These are phyloP conservation scores for Tilletia horrida DNA, from an alignment of 1,284 basidiomycete species.

Conservation along the genomic window DNA sequence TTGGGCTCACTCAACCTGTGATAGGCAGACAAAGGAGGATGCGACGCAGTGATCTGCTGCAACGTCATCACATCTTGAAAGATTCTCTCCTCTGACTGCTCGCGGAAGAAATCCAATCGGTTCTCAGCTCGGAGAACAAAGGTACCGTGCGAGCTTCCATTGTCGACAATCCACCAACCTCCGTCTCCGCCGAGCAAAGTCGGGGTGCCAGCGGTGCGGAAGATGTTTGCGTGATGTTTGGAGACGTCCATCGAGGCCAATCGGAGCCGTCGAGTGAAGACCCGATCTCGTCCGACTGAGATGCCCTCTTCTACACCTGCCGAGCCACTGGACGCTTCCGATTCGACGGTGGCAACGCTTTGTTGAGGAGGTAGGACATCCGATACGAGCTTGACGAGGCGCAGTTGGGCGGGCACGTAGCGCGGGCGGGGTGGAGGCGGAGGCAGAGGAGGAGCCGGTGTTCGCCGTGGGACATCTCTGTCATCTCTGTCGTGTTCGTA, in stretches of 20 bases:
- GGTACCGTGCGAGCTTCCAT: slow-evolving; percentile 5
- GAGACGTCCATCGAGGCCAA: slow-evolving; percentile 33
- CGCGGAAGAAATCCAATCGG: not conserved
- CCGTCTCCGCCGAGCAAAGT: not conserved
- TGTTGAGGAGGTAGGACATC: slow-evolving; percentile 26
- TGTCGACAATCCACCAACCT: slow-evolving; percentile 15
- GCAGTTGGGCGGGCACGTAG: slow-evolving; percentile 18
- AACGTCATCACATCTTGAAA: not conserved
- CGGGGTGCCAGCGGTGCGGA: slow-evolving; percentile 12
- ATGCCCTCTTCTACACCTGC: slow-evolving; percentile 13
- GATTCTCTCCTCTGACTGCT: no score
- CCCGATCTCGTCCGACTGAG: slow-evolving; percentile 28
- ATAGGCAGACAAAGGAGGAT: not conserved
- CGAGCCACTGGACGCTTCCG: slow-evolving; percentile 11
- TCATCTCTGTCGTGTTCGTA: no score
- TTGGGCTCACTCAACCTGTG: slow-evolving; percentile 8
- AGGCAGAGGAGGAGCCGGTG: not conserved
- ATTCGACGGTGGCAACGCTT: slow-evolving; percentile 29
- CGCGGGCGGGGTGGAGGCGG: not conserved
- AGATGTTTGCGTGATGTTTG: slow-evolving; percentile 37
- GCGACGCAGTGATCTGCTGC: not conserved
- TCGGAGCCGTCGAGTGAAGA: slow-evolving; percentile 30
- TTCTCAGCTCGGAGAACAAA: not conserved
- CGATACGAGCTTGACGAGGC: slow-evolving; percentile 29
- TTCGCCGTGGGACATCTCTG: no score